These are phyloP conservation scores for Pseudotsuga menziesii DNA, from an alignment of 75 land plant genomes.

Conservation along the genomic window DNA sequence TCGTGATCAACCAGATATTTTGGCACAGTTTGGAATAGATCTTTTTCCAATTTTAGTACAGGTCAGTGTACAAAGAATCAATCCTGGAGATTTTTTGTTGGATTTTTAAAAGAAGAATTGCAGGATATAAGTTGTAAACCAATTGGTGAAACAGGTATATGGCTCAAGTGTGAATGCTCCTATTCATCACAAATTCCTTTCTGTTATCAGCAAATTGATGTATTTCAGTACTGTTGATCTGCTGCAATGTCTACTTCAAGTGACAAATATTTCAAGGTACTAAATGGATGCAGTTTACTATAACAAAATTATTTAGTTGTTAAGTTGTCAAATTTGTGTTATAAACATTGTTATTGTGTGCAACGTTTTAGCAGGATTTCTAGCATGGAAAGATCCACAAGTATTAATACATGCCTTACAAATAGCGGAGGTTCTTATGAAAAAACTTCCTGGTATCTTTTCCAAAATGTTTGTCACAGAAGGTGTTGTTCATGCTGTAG, in stretches of 20 bases:
- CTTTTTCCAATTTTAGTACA: slow-evolving; percentile 55
- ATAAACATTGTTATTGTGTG: neutral
- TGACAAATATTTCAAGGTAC: slow-evolving; percentile 12
- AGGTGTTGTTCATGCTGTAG: slow-evolving; percentile 65
- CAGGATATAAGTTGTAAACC: neutral
- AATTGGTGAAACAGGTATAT: slow-evolving; percentile 2
- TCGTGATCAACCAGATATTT: slow-evolving; percentile 35
- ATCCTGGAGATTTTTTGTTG: neutral
- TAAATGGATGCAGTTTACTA: too few species aligned
- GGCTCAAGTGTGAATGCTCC: slow-evolving; percentile 8
- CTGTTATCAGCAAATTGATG: slow-evolving; percentile 9
- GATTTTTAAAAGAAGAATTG: neutral
- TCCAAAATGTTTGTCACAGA: slow-evolving; percentile 55
- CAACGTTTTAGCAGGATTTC: slow-evolving; percentile 62
- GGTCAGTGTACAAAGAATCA: slow-evolving; percentile 16
- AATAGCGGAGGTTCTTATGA: slow-evolving; percentile 51
- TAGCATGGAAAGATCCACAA: slow-evolving; percentile 54
- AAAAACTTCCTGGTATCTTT: slow-evolving; percentile 50
- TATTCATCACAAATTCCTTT: neutral
- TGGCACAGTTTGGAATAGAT: slow-evolving; percentile 52
- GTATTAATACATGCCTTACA: slow-evolving; percentile 43
- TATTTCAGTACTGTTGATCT: slow-evolving; percentile 1
- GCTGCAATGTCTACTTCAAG: neutral
- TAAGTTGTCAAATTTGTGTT: neutral
- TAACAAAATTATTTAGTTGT: neutral